These are phyloP conservation scores for Cytospora schulzeri DNA, from an alignment of 2,329 filamentous ascomycete genomes.

Conservation along the genomic window DNA sequence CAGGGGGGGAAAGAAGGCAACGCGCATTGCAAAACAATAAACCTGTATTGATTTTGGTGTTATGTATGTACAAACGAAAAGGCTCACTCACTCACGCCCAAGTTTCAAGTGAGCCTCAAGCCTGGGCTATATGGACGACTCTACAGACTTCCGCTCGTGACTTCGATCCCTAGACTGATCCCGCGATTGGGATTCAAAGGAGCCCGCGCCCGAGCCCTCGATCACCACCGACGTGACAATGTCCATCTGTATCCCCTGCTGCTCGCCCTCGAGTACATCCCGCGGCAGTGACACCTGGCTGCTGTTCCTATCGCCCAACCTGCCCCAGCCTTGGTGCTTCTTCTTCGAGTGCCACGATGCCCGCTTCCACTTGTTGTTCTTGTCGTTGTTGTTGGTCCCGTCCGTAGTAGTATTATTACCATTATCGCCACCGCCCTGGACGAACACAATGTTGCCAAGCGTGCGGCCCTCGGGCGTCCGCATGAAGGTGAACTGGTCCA, in stretches of 20 bases:
- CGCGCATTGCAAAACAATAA: neutral
- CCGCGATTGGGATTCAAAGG: neutral
- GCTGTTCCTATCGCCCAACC: slow-evolving; percentile 22
- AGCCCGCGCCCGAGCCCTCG: slow-evolving; percentile 32
- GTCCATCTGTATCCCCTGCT: slow-evolving; percentile 35
- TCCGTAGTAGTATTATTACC: too few species aligned
- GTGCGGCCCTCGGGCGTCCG: slow-evolving; percentile 41
- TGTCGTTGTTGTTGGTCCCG: neutral
- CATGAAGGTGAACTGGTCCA: slow-evolving; percentile 56
- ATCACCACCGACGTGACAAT: slow-evolving; percentile 38
- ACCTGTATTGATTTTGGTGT: neutral
- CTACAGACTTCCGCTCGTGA: slow-evolving; percentile 4
- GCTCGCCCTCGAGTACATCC: neutral
- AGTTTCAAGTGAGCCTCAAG: neutral
- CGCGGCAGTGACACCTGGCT: slow-evolving; percentile 14
- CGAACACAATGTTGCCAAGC: slow-evolving; percentile 46
- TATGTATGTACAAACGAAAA: neutral
- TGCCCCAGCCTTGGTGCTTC: slow-evolving; percentile 26
- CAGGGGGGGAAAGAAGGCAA: too few species aligned
- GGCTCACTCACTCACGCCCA: too few species aligned
- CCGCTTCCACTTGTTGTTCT: slow-evolving; percentile 8
- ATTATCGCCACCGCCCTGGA: slow-evolving; percentile 31
- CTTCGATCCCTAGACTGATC: slow-evolving; percentile 2
- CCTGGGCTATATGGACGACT: slow-evolving; percentile 4
- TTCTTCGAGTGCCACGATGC: slow-evolving; percentile 27